Conservation (phyloP, 352 stramenopile species). For the Phytophthora citricola region DNA sequence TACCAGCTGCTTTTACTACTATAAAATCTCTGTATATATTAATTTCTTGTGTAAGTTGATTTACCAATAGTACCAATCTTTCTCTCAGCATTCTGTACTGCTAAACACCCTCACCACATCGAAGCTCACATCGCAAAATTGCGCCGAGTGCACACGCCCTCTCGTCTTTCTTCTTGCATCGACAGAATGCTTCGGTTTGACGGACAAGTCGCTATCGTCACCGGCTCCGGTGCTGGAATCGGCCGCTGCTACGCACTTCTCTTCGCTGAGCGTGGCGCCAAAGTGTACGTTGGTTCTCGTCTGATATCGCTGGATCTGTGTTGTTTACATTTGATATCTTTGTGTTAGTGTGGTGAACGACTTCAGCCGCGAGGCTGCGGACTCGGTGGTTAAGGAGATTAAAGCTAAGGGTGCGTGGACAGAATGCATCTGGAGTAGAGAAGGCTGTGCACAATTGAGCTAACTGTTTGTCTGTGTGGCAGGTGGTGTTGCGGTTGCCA, state of each 20-base stretch:
- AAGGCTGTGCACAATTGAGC: neutral
- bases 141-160: conserved; percentile 15
- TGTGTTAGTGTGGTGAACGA: conserved; percentile 77
- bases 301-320: neutral
- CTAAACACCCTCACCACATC: neutral
- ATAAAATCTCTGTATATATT: neutral
- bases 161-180: neutral
- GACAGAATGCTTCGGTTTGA: conserved; percentile 74
- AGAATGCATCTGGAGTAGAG: neutral
- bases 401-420: conserved; percentile 59
- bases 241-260: conserved; percentile 80
- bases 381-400: conserved; percentile 83
- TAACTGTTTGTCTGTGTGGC: conserved; percentile 11
- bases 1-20: neutral
- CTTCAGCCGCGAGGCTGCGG: conserved; percentile 65
- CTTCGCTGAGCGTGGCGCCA: conserved; percentile 77
- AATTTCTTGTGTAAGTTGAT: neutral
- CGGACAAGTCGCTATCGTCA: conserved; percentile 81
- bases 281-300: conserved; percentile 64
- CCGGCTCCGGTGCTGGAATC: conserved; percentile 74
- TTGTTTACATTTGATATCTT: conserved; percentile 9
- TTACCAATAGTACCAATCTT: neutral
- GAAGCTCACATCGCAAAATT: conserved; percentile 31
- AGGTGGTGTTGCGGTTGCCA: conserved; percentile 74
- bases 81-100: conserved; percentile 1